Percentiles rank a stretch among this genome's conserved stretches.
phyloP scores from a whole-genome alignment of 2,329 filamentous ascomycete genomes.

The Fusarium bulbicola region DNA sequence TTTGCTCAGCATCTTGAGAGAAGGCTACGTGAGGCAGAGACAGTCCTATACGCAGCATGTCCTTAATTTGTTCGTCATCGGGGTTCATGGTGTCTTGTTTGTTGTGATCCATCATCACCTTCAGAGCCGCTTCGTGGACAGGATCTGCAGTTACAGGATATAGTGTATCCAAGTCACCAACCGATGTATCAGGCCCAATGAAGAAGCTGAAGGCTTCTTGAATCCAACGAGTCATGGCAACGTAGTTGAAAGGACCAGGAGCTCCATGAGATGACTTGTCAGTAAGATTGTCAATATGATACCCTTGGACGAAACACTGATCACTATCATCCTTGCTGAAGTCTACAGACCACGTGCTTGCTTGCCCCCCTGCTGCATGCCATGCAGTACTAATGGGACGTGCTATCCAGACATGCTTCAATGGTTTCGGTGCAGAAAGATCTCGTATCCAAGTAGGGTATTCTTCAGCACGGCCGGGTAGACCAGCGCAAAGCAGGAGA shows the following conservation, averaged over 20 bases:
- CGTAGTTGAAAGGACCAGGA: neutral
- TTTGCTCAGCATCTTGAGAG: neutral
- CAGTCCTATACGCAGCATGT: accelerated
- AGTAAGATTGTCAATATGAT: neutral
- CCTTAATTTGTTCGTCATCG: neutral
- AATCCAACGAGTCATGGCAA: accelerated
- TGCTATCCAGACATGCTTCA: neutral
- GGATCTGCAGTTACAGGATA: neutral
- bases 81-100: neutral
- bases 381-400: neutral
- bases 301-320: neutral
- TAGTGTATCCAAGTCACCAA: neutral
- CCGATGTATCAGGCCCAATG: accelerated
- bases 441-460: constrained; percentile 15
- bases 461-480: neutral
- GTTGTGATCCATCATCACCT: neutral
- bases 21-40: neutral
- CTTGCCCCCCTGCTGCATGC: neutral
- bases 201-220: neutral
- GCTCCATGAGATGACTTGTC: neutral
- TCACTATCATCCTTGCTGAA: neutral
- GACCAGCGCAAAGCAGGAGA: neutral
- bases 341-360: neutral
- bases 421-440: neutral
- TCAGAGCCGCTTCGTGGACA: neutral